phyloP scores from a whole-genome alignment of 805 yeast genomes.

The Ogataea thermomethanolica region DNA sequence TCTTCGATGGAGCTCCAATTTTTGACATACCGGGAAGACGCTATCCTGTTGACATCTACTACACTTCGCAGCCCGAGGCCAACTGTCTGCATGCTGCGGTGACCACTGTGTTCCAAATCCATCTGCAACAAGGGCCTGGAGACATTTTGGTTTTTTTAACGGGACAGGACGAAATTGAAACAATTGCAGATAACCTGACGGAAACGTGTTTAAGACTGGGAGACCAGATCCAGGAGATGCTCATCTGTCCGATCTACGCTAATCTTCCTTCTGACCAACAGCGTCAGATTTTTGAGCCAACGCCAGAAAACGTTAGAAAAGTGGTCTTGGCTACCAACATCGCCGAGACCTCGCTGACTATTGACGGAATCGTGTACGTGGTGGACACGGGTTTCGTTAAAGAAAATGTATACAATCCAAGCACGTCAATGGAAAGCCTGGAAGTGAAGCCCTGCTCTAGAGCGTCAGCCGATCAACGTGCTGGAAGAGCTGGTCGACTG shows the following conservation, averaged over 20 bases:
- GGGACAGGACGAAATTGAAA: slow-evolving; percentile 95
- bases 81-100: slow-evolving; percentile 88
- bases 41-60: slow-evolving; percentile 85
- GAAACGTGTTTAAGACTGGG: slow-evolving; percentile 69
- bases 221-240: slow-evolving; percentile 52
- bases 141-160: slow-evolving; percentile 90
- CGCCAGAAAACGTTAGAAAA: slow-evolving; percentile 75
- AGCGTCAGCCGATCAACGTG: slow-evolving; percentile 95
- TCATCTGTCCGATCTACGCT: slow-evolving; percentile 86
- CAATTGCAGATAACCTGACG: slow-evolving; percentile 63
- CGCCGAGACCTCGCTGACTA: slow-evolving; percentile 95
- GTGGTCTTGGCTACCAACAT: slow-evolving; percentile 94
- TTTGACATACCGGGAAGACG: slow-evolving; percentile 89
- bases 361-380: slow-evolving; percentile 92
- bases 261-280: slow-evolving; percentile 86
- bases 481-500: slow-evolving; percentile 98
- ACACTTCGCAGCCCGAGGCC: slow-evolving; percentile 83
- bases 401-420: slow-evolving; percentile 83
- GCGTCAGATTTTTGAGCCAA: slow-evolving; percentile 76
- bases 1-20: slow-evolving; percentile 81
- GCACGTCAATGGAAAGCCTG: slow-evolving; percentile 84
- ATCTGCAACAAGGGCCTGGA: slow-evolving; percentile 65
- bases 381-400: slow-evolving; percentile 95
- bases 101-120: slow-evolving; percentile 84
- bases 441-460: slow-evolving; percentile 85